Conservation (phyloP, 2,329 filamentous ascomycete species). For the Ophiostoma quercus region DNA sequence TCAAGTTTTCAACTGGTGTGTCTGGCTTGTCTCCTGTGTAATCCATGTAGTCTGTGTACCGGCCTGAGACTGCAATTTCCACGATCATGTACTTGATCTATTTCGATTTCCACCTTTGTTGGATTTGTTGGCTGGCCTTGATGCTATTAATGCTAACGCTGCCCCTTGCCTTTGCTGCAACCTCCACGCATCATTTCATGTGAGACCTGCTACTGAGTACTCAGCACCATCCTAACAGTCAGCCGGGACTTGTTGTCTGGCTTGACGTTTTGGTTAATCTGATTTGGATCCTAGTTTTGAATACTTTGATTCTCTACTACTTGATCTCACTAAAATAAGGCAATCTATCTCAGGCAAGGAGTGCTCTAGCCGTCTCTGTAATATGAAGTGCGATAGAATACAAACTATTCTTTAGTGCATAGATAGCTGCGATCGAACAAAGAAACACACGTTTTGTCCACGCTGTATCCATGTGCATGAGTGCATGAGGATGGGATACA, state of each 20-base stretch:
- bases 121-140: too few species aligned
- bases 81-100: background rate
- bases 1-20: background rate
- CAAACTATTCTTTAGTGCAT: background rate
- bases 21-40: background rate
- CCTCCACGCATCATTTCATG: conserved; percentile 3
- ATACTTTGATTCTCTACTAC: too few species aligned
- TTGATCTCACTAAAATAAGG: background rate
- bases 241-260: background rate
- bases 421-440: background rate
- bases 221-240: background rate
- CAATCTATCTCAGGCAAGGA: conserved; percentile 3
- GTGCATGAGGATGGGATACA: too few species aligned
- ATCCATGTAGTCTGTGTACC: background rate
- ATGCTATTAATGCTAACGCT: background rate
- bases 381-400: too few species aligned
- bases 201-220: background rate
- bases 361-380: background rate
- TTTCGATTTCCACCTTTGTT: too few species aligned
- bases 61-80: conserved; percentile 12
- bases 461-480: background rate
- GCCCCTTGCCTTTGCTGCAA: background rate
- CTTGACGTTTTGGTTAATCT: background rate
- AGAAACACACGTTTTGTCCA: conserved; percentile 11
- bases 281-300: background rate